These are phyloP conservation scores for Heimioporus sp. DNA, from an alignment of 768 basidiomycete species.

Conservation along the genomic window DNA sequence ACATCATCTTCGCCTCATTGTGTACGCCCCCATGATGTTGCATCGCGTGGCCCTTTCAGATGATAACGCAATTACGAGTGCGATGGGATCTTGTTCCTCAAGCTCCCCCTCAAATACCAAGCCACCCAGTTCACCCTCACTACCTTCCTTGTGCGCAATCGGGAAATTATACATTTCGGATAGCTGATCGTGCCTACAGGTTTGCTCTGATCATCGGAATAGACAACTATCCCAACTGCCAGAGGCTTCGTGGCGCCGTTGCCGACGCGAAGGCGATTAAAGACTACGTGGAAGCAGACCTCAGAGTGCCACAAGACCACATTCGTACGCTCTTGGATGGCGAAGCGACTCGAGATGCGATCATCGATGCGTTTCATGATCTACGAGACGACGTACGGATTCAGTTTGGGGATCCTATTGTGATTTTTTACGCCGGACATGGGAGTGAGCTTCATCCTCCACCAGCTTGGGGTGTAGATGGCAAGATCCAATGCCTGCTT, in stretches of 20 bases:
- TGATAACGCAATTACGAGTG: too few relatives aligned
- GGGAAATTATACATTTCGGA: too few relatives aligned
- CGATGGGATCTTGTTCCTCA: too few relatives aligned
- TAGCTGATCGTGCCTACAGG: background rate
- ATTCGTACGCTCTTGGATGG: constrained; percentile 39
- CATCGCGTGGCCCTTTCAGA: too few relatives aligned
- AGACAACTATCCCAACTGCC: constrained; percentile 32
- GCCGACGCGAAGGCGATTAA: constrained; percentile 40
- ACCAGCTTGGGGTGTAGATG: constrained; percentile 17
- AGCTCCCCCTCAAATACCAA: too few relatives aligned
- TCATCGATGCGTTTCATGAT: constrained; percentile 24
- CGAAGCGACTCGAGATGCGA: constrained; percentile 36
- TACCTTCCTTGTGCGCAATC: too few relatives aligned
- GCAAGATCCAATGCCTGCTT: constrained; percentile 28
- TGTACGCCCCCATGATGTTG: too few relatives aligned
- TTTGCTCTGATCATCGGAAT: constrained; percentile 47
- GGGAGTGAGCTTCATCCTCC: constrained; percentile 38
- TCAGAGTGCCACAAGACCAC: constrained; percentile 31
- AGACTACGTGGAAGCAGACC: constrained; percentile 27
- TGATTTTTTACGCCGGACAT: constrained; percentile 47
- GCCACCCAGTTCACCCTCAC: too few relatives aligned
- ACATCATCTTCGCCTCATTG: too few relatives aligned
- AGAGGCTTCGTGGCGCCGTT: constrained; percentile 35
- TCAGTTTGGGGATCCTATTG: constrained; percentile 30
- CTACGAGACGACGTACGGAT: constrained; percentile 29